Evolutionary conservation across 1,139 yeast species (phyloP), one percentile per base, ranked within the genome.

Genomic region (Sugiyamaella xylanicola): DNA sequence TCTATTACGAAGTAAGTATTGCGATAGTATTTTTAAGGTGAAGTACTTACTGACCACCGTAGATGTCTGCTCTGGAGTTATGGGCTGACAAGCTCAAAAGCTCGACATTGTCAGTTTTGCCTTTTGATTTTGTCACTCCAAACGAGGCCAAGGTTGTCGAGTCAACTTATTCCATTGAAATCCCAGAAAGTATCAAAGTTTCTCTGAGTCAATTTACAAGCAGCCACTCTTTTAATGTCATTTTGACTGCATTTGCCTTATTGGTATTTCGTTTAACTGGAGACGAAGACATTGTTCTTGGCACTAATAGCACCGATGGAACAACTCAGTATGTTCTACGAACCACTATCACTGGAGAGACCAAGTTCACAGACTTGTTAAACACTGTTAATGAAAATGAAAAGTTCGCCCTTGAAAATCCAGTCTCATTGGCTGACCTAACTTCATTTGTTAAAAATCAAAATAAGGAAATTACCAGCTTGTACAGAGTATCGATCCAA

Each of bases 221-320:
- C 25, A 41, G 40, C 27, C 44, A 52, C 35, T 32, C 49, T 17
- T 87, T 86, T 68, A 69, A 78, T 29, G 72, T 80, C 19, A 84
- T 86, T 0, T 77, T 90, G 57, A 77, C 96, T n/a, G 82, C 82
- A 0, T 88, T 86, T 74, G 83, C 86, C 25, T 82, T 86, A 1
- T 77, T 93, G 56, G 78, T 89, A 40, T 86, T 81, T 72, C 80
- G 98, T 68, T 77, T 89, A 55, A 87, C 97, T 3, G 98, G 97
- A 25, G 98, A 93, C 68, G 97, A 91, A 61, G 98, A 93, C 66
- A 84, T 93, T 54, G 85, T 87, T n/a, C 74, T 93, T 59, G 90
- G 95, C 25, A 83, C 95, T 0, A 84, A 84, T 58, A 71, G 77
- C 15, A 72, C 75, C 21, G 56, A 51, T 17, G 48, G 57, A 8